A percentile compares a stretch with the other conserved stretches of the same genome.
Evolutionary conservation across 2,329 filamentous ascomycete genomes (phyloP).

Genomic region (Parasarocladium wereldwijsianum): DNA sequence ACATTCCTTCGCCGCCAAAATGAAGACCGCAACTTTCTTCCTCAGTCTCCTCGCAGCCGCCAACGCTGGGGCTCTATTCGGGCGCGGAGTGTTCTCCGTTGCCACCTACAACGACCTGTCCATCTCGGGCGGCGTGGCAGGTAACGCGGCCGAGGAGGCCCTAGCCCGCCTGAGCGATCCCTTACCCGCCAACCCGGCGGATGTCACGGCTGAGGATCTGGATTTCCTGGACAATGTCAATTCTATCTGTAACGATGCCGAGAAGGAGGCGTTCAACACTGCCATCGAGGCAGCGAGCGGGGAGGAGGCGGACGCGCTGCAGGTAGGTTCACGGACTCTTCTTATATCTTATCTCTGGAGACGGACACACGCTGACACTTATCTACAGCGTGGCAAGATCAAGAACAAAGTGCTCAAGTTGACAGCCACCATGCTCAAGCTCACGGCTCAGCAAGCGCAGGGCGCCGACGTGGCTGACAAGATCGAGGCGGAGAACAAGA

Average conservation of each 20-base stretch:
- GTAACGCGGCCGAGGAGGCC: conserved; percentile 28
- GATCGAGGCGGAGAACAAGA: conserved; percentile 30
- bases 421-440: conserved; percentile 32
- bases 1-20: too few relatives aligned
- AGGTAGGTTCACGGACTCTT: conserved; percentile 15
- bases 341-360: not conserved
- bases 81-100: conserved; percentile 14
- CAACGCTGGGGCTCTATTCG: too few relatives aligned
- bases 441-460: conserved; percentile 35
- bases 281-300: conserved; percentile 33
- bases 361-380: too few relatives aligned
- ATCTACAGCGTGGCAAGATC: conserved; percentile 33
- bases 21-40: too few relatives aligned
- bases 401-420: conserved; percentile 48
- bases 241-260: conserved; percentile 36
- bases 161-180: conserved; percentile 18
- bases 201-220: conserved; percentile 30
- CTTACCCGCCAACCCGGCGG: conserved; percentile 24
- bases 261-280: conserved; percentile 36
- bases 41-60: too few relatives aligned
- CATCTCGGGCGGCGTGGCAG: conserved; percentile 30
- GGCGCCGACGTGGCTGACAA: conserved; percentile 29
- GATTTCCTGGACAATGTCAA: conserved; percentile 35
- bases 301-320: conserved; percentile 29
- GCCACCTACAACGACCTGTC: conserved; percentile 28